Evolutionary conservation across 2,329 filamentous ascomycete genomes (phyloP), one percentile per base, ranked within the genome.

Genomic region (Hypoxylon sp.): DNA sequence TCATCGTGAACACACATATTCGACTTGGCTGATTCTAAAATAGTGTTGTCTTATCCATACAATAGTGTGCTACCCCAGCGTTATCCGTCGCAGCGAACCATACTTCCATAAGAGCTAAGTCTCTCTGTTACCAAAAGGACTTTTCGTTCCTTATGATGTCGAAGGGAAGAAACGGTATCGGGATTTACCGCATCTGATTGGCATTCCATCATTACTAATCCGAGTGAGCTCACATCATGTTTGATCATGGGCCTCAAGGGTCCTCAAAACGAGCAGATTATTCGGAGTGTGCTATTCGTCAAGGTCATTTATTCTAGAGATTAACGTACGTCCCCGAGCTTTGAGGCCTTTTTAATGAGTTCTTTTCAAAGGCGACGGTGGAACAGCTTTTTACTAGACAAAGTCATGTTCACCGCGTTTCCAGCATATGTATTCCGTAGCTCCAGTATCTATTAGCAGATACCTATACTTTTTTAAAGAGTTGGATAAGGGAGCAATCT

Each of bases 371-470:
- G 22, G 44, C 33, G 12, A 46, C 16, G 57, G 63, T 50, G 54
- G 51, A 61, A 57, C 28, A 16, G 24, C 20, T 30, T 32, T 20
- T 52, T 57, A 51, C 38, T 46, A 64, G 28, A 40, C 8, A 48
- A 28, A 40, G 20, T 22, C 16, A 61, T 51, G 24, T 57, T 64
- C 60, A 67, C 64, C 64, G 64, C 55, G 64, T 64, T 61, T 64
- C 55, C 45, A 24, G 38, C 24, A 30, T 32, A 11, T n/a, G n/a
- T n/a, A n/a, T n/a, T n/a, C n/a, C 24, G 3, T 26, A 26, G 57
- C 42, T 46, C 59, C 42, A 20, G 36, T 20, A 40, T 40, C 6
- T 11, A 40, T 11, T 18, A n/a, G n/a, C n/a, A n/a, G n/a, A n/a
- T n/a, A n/a, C n/a, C n/a, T n/a, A n/a, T n/a, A 18, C 8, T 49